These are phyloP conservation scores for Raddia distichophylla DNA, from an alignment of 176 grass and related monocot genomes.

Conservation along the genomic window DNA sequence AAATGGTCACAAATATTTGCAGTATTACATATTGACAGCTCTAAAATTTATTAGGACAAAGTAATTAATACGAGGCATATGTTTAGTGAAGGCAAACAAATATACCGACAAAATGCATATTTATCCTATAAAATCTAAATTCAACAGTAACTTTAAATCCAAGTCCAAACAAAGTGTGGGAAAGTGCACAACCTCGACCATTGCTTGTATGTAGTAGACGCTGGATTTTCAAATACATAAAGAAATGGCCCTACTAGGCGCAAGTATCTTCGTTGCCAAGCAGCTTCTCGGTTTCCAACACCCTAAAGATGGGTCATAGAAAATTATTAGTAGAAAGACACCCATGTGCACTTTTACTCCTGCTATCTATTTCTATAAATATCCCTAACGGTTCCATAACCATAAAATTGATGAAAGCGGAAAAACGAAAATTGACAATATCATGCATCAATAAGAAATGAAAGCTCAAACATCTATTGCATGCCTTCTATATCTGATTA, in stretches of 20 bases:
- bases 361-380: conserved; percentile 4
- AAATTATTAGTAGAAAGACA: neutral
- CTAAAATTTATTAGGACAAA: neutral
- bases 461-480: too few species aligned
- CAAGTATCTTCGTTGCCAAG: conserved; percentile 82
- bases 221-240: conserved; percentile 86
- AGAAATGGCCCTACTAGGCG: conserved; percentile 86
- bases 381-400: neutral
- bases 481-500: too few species aligned
- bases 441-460: too few species aligned
- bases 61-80: neutral
- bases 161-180: conserved; percentile 22
- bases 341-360: neutral
- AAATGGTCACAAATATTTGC: neutral
- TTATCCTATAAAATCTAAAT: conserved; percentile 19
- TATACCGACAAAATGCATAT: conserved; percentile 3
- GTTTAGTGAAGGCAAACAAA: neutral
- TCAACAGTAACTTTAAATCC: conserved; percentile 23
- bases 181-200: conserved; percentile 73
- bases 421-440: neutral
- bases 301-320: conserved; percentile 56
- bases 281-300: conserved; percentile 91
- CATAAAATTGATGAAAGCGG: neutral
- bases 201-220: conserved; percentile 84
- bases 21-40: neutral